Conservation (phyloP, 2,329 filamentous ascomycete species). For the Alternaria incomplexa region DNA sequence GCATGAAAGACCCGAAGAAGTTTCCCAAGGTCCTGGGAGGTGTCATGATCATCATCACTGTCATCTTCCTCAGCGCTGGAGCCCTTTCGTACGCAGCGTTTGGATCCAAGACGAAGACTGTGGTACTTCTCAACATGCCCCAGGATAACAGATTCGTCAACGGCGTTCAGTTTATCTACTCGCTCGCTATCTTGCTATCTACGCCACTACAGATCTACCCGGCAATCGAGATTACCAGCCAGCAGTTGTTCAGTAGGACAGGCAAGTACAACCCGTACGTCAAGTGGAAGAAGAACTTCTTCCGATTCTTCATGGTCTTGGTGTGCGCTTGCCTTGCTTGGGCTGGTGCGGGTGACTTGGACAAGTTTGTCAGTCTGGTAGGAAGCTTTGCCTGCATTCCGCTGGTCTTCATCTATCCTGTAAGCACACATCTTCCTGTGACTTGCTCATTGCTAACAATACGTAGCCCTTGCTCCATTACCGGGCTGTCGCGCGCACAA, state of each 20-base stretch:
- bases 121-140: slow-evolving; percentile 93
- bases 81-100: slow-evolving; percentile 95
- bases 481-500: slow-evolving; percentile 74
- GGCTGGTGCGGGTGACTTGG: slow-evolving; percentile 88
- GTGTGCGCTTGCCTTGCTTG: slow-evolving; percentile 87
- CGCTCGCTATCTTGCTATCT: slow-evolving; percentile 93
- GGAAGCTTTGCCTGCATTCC: slow-evolving; percentile 98
- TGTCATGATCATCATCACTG: slow-evolving; percentile 94
- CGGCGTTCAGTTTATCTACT: slow-evolving; percentile 94
- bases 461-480: slow-evolving; percentile 86
- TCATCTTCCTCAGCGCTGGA: slow-evolving; percentile 89
- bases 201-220: slow-evolving; percentile 98
- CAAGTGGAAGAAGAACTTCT: slow-evolving; percentile 99
- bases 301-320: slow-evolving; percentile 90
- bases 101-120: slow-evolving; percentile 92
- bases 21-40: slow-evolving; percentile 87
- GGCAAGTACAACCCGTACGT: slow-evolving; percentile 98
- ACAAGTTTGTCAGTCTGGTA: slow-evolving; percentile 96
- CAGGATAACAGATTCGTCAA: slow-evolving; percentile 97
- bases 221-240: slow-evolving; percentile 94
- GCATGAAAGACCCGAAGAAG: slow-evolving; percentile 88
- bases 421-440: slow-evolving; percentile 59
- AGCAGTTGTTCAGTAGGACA: slow-evolving; percentile 89
- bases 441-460: slow-evolving; percentile 38
- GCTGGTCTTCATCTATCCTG: slow-evolving; percentile 95